These are phyloP conservation scores for Lophium mytilinum DNA, from an alignment of 495 filamentous ascomycete genomes.

Conservation along the genomic window DNA sequence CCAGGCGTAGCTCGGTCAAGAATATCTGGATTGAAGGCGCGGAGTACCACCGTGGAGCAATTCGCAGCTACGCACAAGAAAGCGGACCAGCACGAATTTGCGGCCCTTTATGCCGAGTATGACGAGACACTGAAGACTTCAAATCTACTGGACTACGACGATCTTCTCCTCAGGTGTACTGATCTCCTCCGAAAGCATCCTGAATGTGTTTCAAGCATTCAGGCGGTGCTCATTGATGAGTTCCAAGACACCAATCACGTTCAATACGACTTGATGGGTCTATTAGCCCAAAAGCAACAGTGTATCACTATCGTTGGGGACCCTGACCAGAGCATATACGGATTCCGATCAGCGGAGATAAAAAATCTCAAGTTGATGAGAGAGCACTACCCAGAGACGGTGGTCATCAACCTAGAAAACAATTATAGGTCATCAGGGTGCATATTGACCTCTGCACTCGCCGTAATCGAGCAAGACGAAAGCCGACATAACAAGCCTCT, in stretches of 20 bases:
- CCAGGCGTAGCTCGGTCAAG: conserved; percentile 57
- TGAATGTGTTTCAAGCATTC: conserved; percentile 81
- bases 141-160: conserved; percentile 92
- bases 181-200: conserved; percentile 71
- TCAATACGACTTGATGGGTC: conserved; percentile 90
- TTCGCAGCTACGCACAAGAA: conserved; percentile 40
- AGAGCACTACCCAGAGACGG: conserved; percentile 63
- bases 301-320: conserved; percentile 93
- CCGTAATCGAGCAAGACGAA: conserved; percentile 87
- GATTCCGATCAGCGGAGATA: conserved; percentile 94
- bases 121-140: conserved; percentile 62
- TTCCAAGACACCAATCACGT: conserved; percentile 96
- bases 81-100: conserved; percentile 64
- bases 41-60: conserved; percentile 46
- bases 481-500: conserved; percentile 70
- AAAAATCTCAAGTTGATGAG: conserved; percentile 78
- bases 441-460: conserved; percentile 74
- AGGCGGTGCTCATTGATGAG: conserved; percentile 91
- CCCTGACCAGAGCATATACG: conserved; percentile 97
- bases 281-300: conserved; percentile 64
- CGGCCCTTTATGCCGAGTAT: conserved; percentile 69
- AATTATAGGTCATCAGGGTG: conserved; percentile 91
- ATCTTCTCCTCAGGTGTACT: conserved; percentile 76
- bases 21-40: conserved; percentile 83
- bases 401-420: conserved; percentile 80